Evolutionary conservation across 2,329 filamentous ascomycete species (phyloP).

Genomic region (Trichoderma aggressivum): DNA sequence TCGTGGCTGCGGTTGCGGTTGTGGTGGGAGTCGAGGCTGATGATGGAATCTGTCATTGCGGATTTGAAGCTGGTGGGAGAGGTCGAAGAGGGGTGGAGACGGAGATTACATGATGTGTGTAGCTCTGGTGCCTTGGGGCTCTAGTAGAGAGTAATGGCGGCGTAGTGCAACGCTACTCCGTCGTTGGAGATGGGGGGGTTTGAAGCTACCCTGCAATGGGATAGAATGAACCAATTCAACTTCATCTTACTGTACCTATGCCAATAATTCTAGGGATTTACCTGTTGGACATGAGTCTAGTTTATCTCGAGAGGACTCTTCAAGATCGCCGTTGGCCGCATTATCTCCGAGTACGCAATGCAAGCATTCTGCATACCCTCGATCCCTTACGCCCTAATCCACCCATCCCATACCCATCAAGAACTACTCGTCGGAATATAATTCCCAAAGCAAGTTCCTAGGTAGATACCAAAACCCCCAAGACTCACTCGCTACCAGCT

Average conservation of each 20-base stretch:
- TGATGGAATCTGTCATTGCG: constrained; percentile 15
- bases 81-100: constrained; percentile 1
- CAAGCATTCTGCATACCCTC: background rate
- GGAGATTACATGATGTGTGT: background rate
- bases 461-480: background rate
- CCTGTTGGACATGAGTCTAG: background rate
- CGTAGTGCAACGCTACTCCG: background rate
- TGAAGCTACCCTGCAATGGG: background rate
- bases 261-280: too few relatives aligned
- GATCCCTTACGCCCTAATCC: background rate
- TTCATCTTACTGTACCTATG: too few relatives aligned
- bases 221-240: too few relatives aligned
- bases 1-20: constrained; percentile 12
- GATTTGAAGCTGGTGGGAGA: background rate
- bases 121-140: background rate
- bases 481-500: background rate
- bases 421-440: background rate
- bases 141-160: background rate
- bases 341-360: background rate
- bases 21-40: constrained; percentile 12
- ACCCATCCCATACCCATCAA: background rate
- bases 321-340: background rate
- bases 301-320: background rate
- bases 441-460: background rate
- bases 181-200: background rate